Conservation (phyloP, 345 rosid species). For the Eutrema japonicum region DNA sequence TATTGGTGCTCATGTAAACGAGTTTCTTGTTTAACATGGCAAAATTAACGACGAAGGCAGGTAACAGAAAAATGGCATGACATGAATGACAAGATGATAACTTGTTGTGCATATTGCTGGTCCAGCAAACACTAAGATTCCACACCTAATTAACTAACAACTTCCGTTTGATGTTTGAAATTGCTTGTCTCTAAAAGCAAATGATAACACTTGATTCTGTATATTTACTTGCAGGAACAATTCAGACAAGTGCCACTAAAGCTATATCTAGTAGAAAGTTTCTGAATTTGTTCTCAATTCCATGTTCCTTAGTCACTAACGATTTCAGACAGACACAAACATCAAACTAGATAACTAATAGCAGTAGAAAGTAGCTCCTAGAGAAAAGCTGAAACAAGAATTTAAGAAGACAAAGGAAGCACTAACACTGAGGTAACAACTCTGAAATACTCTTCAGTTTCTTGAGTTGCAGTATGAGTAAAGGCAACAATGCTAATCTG, state of each 20-base stretch:
- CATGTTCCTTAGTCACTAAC: neutral
- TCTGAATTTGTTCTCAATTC: neutral
- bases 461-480: conserved; percentile 66
- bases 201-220: conserved; percentile 1
- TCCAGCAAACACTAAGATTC: no score
- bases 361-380: neutral
- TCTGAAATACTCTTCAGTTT: conserved; percentile 66
- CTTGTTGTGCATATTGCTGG: neutral
- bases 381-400: neutral
- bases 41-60: no score
- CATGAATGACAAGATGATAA: neutral
- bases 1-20: conserved; percentile 1
- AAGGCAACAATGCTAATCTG: conserved; percentile 67
- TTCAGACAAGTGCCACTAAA: neutral
- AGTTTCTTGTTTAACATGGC: neutral
- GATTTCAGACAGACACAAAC: neutral
- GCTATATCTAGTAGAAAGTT: neutral
- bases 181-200: neutral
- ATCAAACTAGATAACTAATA: neutral
- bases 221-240: neutral
- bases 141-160: no score
- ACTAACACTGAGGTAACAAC: conserved; percentile 68
- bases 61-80: no score
- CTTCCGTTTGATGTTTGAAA: no score
- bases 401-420: neutral